Conservation (phyloP, 1,284 basidiomycete species). For the Apiotrichum gamsii region DNA sequence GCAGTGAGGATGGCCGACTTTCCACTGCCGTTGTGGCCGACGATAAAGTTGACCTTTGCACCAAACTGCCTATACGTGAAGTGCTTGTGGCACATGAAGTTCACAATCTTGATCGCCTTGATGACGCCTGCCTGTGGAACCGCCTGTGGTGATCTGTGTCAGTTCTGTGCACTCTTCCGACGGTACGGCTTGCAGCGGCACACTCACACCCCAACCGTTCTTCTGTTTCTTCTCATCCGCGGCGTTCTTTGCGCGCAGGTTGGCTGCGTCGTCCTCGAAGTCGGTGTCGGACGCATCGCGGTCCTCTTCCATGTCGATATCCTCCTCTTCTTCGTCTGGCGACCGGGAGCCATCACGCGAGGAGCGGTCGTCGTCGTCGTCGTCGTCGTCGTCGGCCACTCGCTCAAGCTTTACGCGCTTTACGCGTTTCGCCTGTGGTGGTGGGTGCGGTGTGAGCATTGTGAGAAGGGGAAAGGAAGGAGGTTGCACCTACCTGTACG, state of each 20-base stretch:
- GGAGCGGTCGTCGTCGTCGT: not conserved
- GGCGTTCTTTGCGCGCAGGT: conserved; percentile 1
- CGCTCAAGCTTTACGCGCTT: conserved; percentile 27
- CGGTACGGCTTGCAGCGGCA: too few relatives aligned
- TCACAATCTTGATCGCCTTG: conserved; percentile 73
- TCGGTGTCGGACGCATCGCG: conserved; percentile 8
- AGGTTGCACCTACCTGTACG: too few relatives aligned
- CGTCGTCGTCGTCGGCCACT: not conserved
- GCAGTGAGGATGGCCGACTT: conserved; percentile 94
- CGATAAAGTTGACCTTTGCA: conserved; percentile 92
- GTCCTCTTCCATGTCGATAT: not conserved
- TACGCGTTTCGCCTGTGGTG: too few relatives aligned
- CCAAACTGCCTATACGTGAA: conserved; percentile 69
- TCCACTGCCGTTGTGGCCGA: conserved; percentile 70
- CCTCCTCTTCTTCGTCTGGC: not conserved
- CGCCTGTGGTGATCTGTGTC: conserved; percentile 56
- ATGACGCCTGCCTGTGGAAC: conserved; percentile 81
- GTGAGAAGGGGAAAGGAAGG: too few relatives aligned
- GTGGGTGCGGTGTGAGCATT: not conserved
- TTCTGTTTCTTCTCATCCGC: not conserved
- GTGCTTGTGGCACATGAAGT: conserved; percentile 95
- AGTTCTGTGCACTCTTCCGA: too few relatives aligned
- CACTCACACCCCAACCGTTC: conserved; percentile 1
- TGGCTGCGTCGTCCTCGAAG: conserved; percentile 16
- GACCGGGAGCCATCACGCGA: too few relatives aligned